Evolutionary conservation across 805 yeast species (phyloP).

Genomic region (Metschnikowia colocasiae): DNA sequence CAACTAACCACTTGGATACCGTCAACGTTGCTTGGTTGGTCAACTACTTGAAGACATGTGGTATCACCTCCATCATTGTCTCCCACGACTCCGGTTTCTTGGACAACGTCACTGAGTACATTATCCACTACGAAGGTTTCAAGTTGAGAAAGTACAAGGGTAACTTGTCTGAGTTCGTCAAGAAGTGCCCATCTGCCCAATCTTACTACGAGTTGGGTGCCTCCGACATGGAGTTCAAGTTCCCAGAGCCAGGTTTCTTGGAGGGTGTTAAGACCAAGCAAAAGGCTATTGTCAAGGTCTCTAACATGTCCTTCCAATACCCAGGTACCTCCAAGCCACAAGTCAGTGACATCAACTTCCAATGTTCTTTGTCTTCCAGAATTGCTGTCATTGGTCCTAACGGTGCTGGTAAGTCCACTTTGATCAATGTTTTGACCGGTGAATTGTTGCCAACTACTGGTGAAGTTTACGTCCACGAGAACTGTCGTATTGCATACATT

Average conservation of each 20-base stretch:
- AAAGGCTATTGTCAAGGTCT: constrained; percentile 98
- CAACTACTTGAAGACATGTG: constrained; percentile 98
- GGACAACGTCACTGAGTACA: constrained; percentile 95
- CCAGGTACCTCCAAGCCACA: constrained; percentile 98
- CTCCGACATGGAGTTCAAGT: constrained; percentile 90
- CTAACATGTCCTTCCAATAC: constrained; percentile 98
- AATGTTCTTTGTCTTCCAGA: constrained; percentile 98
- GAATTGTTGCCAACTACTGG: constrained; percentile 97
- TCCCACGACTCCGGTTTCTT: constrained; percentile 99
- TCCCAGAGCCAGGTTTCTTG: constrained; percentile 99
- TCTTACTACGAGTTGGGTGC: constrained; percentile 98
- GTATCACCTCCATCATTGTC: constrained; percentile 96
- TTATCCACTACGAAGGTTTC: constrained; percentile 99
- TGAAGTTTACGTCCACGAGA: constrained; percentile 99
- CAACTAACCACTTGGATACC: constrained; percentile 99
- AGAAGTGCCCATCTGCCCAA: constrained; percentile 98
- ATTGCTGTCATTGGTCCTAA: constrained; percentile 99
- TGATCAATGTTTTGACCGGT: constrained; percentile 98
- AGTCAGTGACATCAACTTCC: constrained; percentile 88
- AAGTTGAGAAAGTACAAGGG: constrained; percentile 99
- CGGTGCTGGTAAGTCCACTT: constrained; percentile 99
- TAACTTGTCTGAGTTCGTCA: constrained; percentile 97
- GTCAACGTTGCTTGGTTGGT: constrained; percentile 99
- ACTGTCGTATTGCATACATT: constrained; percentile 99
- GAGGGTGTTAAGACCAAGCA: constrained; percentile 99